Evolutionary conservation across 441 rosid species (phyloP).

Genomic region (Gossypium lobatum): DNA sequence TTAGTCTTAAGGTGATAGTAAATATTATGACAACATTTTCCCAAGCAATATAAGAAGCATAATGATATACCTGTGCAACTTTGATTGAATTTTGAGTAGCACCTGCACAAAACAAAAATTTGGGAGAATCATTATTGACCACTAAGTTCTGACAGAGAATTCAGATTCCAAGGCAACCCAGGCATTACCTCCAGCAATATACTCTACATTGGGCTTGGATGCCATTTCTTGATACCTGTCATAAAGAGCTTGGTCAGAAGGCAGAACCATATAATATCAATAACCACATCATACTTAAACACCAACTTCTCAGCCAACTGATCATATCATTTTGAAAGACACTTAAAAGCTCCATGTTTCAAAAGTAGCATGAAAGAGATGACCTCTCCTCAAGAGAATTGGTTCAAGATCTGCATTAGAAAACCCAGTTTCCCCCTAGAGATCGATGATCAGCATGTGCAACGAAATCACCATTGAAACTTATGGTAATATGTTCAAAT

Average conservation of each 20-base stretch:
- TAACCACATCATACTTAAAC: neutral
- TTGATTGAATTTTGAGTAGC: conserved; percentile 81
- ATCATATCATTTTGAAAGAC: neutral
- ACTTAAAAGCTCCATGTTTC: neutral
- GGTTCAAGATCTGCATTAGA: neutral
- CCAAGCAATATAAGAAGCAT: neutral
- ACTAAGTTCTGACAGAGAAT: neutral
- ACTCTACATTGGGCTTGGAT: conserved; percentile 53
- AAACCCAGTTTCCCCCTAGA: neutral
- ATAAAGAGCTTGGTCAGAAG: neutral
- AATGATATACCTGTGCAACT: conserved; percentile 74
- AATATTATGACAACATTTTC: neutral
- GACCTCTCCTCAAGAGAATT: neutral
- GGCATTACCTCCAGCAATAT: conserved; percentile 85
- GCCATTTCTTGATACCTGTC: conserved; percentile 81
- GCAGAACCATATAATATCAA: neutral
- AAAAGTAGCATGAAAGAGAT: neutral
- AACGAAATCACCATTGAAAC: neutral
- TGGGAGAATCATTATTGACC: neutral
- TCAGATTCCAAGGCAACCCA: neutral
- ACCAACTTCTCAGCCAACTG: neutral
- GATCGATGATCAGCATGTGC: neutral
- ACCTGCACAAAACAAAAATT: conserved; percentile 27
- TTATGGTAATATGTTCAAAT: neutral
- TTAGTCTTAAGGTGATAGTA: neutral